Evolutionary conservation across 1,284 basidiomycete species (phyloP).

Genomic region (Amylostereum chailletii): DNA sequence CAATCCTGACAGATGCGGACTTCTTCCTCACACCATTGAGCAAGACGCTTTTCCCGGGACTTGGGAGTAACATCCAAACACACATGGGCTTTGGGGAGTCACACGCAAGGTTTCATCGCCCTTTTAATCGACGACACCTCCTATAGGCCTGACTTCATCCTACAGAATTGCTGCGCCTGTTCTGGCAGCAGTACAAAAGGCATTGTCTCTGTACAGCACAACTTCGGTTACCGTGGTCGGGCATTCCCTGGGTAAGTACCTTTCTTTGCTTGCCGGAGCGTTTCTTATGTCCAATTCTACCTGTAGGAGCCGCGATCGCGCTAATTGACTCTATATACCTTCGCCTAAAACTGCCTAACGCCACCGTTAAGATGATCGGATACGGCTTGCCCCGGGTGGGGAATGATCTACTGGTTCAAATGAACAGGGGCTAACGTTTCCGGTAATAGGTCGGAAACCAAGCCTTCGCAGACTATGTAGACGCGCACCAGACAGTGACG

Average conservation of each 20-base stretch:
- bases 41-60: conserved; percentile 46
- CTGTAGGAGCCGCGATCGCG: conserved; percentile 33
- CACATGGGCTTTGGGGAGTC: conserved; percentile 52
- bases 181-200: conserved; percentile 25
- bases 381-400: conserved; percentile 29
- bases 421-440: no score
- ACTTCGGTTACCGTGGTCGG: conserved; percentile 25
- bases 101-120: conserved; percentile 37
- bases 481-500: conserved; percentile 15
- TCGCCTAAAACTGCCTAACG: conserved; percentile 30
- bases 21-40: conserved; percentile 31
- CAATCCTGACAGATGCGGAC: conserved; percentile 46
- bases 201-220: conserved; percentile 20
- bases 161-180: conserved; percentile 25
- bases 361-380: conserved; percentile 29
- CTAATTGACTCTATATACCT: conserved; percentile 39
- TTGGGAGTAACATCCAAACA: conserved; percentile 36
- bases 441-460: conserved; percentile 15
- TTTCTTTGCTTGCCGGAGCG: not conserved
- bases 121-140: not conserved
- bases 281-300: not conserved
- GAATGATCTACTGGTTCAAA: not conserved
- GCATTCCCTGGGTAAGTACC: conserved; percentile 27
- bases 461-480: conserved; percentile 8
- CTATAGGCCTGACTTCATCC: not conserved